Percentiles rank a stretch among this genome's conserved stretches.
These are phyloP conservation scores for Fusarium fracticaudum DNA, from an alignment of 2,329 filamentous ascomycete species.

Conservation along the genomic window DNA sequence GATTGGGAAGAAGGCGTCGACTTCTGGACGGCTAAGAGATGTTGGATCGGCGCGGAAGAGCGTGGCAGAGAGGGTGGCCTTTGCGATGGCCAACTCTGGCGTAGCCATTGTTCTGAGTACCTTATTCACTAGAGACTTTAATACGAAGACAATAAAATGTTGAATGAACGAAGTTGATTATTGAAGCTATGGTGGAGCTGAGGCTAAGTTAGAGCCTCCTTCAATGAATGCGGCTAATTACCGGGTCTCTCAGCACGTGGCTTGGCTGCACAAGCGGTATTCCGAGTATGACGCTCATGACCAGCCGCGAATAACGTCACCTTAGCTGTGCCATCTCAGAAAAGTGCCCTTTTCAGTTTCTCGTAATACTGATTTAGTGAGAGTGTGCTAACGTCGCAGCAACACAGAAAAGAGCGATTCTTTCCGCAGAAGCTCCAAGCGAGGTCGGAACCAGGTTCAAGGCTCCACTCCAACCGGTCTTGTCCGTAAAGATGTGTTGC, in stretches of 20 bases:
- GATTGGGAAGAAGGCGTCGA: slow-evolving; percentile 73
- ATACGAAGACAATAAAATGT: background rate
- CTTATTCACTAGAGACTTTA: background rate
- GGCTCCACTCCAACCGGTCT: slow-evolving; percentile 37
- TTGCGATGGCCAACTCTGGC: slow-evolving; percentile 79
- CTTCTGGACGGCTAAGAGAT: slow-evolving; percentile 73
- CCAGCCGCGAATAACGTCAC: slow-evolving; percentile 8
- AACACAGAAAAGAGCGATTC: slow-evolving; percentile 21
- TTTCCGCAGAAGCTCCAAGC: slow-evolving; percentile 31
- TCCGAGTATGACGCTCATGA: slow-evolving; percentile 2
- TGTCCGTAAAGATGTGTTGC: slow-evolving; percentile 22
- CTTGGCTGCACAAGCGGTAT: background rate
- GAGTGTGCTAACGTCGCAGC: background rate
- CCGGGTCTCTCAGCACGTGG: slow-evolving; percentile 23
- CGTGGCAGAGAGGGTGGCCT: slow-evolving; percentile 78
- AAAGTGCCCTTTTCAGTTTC: background rate
- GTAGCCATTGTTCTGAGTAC: slow-evolving; percentile 63
- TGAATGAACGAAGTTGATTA: slow-evolving; percentile 12
- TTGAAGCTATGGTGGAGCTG: slow-evolving; percentile 29
- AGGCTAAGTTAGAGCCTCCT: background rate
- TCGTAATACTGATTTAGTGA: background rate
- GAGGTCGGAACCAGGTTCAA: slow-evolving; percentile 30
- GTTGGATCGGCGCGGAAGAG: slow-evolving; percentile 79
- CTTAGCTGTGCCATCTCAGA: background rate
- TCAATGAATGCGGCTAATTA: slow-evolving; percentile 22